A percentile compares a stretch with the other conserved stretches of the same genome.
Evolutionary conservation across 2,329 filamentous ascomycete species (phyloP).

Genomic region (Pyrenochaeta sp.): DNA sequence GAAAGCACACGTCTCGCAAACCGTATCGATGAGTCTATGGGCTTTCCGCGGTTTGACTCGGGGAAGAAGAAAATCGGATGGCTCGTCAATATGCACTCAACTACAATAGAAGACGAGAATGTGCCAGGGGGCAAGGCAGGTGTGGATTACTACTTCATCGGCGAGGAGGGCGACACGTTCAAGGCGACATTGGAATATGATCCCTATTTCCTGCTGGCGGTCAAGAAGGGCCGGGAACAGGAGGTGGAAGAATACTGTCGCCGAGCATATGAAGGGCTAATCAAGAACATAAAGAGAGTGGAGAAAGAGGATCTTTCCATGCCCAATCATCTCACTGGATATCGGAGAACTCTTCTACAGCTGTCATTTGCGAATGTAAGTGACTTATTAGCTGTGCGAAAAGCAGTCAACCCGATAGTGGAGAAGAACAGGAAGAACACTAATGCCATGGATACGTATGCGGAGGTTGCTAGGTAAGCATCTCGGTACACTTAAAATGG

Average conservation of each 20-base stretch:
- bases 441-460: slow-evolving; percentile 97
- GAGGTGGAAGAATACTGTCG: slow-evolving; percentile 96
- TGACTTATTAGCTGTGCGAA: slow-evolving; percentile 85
- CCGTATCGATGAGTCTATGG: slow-evolving; percentile 93
- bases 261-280: slow-evolving; percentile 80
- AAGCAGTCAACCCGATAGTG: slow-evolving; percentile 85
- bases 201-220: slow-evolving; percentile 93
- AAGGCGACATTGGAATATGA: slow-evolving; percentile 97
- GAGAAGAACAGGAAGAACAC: slow-evolving; percentile 97
- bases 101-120: slow-evolving; percentile 83
- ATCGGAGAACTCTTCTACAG: slow-evolving; percentile 86
- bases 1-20: slow-evolving; percentile 85
- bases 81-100: slow-evolving; percentile 95
- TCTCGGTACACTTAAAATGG: background rate
- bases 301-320: slow-evolving; percentile 94
- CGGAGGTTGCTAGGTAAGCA: slow-evolving; percentile 84
- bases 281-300: slow-evolving; percentile 79
- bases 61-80: slow-evolving; percentile 87
- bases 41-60: slow-evolving; percentile 89
- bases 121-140: slow-evolving; percentile 85
- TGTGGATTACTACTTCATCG: slow-evolving; percentile 95
- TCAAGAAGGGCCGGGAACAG: slow-evolving; percentile 84
- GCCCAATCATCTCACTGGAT: slow-evolving; percentile 95
- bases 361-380: slow-evolving; percentile 86
- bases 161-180: slow-evolving; percentile 79